Percentiles rank a stretch among this genome's conserved stretches.
Evolutionary conservation across 192 early-diverging fungal species (phyloP).

Genomic region (Gryganskiella cystojenkinii): DNA sequence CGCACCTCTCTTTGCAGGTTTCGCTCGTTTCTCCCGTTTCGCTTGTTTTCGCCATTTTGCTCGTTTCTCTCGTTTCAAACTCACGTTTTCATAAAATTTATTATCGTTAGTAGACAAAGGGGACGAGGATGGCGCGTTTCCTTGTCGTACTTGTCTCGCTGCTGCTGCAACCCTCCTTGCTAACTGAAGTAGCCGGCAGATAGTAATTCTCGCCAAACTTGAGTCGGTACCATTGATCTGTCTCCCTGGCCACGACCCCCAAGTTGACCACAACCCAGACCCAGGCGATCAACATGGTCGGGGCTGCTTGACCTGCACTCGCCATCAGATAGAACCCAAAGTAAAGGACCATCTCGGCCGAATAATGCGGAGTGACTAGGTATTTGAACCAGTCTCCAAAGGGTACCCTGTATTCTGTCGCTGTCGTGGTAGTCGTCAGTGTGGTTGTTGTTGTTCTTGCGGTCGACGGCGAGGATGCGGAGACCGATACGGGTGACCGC

Average conservation of each 20-base stretch:
- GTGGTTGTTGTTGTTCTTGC: background rate
- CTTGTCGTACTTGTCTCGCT: background rate
- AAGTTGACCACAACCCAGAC: conserved; percentile 74
- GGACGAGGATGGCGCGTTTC: conserved; percentile 11
- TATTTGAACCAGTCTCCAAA: conserved; percentile 74
- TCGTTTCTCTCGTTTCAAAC: background rate
- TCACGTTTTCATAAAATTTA: background rate
- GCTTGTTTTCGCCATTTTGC: too few relatives aligned
- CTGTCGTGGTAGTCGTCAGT: too few relatives aligned
- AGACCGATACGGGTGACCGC: conserved; percentile 27
- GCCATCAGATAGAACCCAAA: conserved; percentile 63
- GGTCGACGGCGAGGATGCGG: background rate
- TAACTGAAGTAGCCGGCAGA: background rate
- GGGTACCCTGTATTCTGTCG: conserved; percentile 65
- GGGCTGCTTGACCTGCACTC: background rate
- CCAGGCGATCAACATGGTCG: conserved; percentile 54
- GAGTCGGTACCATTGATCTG: conserved; percentile 73
- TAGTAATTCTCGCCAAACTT: conserved; percentile 66
- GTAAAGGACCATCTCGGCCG: conserved; percentile 79
- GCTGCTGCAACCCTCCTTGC: background rate
- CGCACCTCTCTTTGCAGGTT: too few relatives aligned
- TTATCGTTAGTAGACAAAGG: conserved; percentile 15
- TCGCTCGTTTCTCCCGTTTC: too few relatives aligned
- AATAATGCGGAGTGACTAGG: conserved; percentile 74
- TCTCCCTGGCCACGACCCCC: conserved; percentile 68